Evolutionary conservation across 2,329 filamentous ascomycete species (phyloP), one percentile per base, ranked within the genome.

Genomic region (Cryphonectria carpinicola): DNA sequence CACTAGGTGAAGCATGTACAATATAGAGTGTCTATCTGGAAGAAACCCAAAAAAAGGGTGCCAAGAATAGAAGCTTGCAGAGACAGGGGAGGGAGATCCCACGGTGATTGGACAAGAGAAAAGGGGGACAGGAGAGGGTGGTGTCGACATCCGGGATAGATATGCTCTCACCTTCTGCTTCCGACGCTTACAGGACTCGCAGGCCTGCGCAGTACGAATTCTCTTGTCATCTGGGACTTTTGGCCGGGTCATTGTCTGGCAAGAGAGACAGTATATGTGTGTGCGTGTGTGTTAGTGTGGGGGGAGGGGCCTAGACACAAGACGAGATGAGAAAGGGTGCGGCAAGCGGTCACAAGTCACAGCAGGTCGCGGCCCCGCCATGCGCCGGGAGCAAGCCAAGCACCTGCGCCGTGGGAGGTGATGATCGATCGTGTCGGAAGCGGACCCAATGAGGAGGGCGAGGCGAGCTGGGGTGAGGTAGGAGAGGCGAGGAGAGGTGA

Each of bases 141-240:
- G 28, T 32, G 54, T 58, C 54, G 54, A 32, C 25, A 58, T 58
- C 54, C 25, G 54, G 54, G 54, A 17, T n/a, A 19, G 37, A 28
- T 32, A 25, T 22, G 41, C 39, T 32, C 85, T 83, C 77, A 89
- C 89, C 84, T 91, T 92, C 80, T 91, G 89, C 78, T 92, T 92
- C 73, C 89, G 85, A 71, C 85, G 84, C 80, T 90, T 91, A 81
- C 89, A 92, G 73, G 83, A 87, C 73, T 90, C 87, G 78, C 89
- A 92, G 56, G 89, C 89, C 74, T 88, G 86, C 37, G 87, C 87
- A 66, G 86, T 91, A 75, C 89, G 86, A 79, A 89, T 86, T 74
- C 89, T 85, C 78, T 89, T 87, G 73, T 90, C 87, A 74, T 85
- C 83, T 43, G 85, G 82, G 71, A 89, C 86, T 78, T 84, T 87